A percentile compares a stretch with the other conserved stretches of the same genome.
phyloP scores from a whole-genome alignment of 768 basidiomycete species.

The Mycena olivaceomarginata region DNA sequence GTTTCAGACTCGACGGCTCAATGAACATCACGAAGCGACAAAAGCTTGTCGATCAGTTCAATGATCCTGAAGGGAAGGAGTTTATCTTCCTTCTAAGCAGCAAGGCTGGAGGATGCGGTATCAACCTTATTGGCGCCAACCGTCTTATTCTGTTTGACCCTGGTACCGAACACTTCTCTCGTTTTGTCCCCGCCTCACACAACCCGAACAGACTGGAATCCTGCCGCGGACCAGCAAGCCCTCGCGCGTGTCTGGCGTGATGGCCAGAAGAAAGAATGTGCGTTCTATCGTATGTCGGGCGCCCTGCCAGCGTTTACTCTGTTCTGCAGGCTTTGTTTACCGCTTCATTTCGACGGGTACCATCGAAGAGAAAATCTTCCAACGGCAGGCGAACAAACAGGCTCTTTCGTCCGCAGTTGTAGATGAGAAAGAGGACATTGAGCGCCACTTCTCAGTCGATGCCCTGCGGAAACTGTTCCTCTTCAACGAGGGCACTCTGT shows the following conservation, averaged over 20 bases:
- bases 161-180: conserved; percentile 62
- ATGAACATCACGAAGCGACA: conserved; percentile 95
- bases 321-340: conserved; percentile 91
- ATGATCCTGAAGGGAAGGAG: conserved; percentile 94
- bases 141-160: conserved; percentile 97
- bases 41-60: conserved; percentile 97
- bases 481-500: conserved; percentile 90
- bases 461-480: conserved; percentile 92
- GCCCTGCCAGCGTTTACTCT: background rate
- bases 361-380: conserved; percentile 99
- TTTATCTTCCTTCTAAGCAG: conserved; percentile 96
- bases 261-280: conserved; percentile 99
- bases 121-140: conserved; percentile 98
- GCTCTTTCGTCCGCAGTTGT: conserved; percentile 98
- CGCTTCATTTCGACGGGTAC: conserved; percentile 98
- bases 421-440: conserved; percentile 96
- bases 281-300: conserved; percentile 48
- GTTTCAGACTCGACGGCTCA: conserved; percentile 94
- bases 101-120: conserved; percentile 97
- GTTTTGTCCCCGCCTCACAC: conserved; percentile 17
- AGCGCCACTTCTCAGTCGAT: conserved; percentile 95
- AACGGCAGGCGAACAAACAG: conserved; percentile 97
- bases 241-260: conserved; percentile 99
- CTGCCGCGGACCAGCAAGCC: conserved; percentile 98
- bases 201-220: conserved; percentile 92